Conservation (phyloP, 129 eudicot genomes). For the carrot (Daucus carota) region DNA sequence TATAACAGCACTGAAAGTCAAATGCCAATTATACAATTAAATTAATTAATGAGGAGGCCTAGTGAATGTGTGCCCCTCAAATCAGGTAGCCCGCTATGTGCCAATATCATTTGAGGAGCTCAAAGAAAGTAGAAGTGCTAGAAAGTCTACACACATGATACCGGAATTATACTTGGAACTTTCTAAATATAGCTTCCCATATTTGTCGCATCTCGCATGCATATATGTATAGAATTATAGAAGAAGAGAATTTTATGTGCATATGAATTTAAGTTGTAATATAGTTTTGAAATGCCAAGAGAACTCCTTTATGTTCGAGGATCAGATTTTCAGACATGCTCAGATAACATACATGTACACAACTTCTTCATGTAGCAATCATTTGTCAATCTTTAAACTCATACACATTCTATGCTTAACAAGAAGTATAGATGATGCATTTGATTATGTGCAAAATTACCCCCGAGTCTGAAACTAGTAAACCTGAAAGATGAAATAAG, state of each 20-base stretch:
- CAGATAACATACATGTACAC: neutral
- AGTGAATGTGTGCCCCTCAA: neutral
- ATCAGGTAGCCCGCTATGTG: neutral
- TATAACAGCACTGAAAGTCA: neutral
- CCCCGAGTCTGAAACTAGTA: neutral
- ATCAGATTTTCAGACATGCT: neutral
- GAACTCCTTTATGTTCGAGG: neutral
- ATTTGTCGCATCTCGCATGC: neutral
- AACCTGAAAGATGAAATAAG: neutral
- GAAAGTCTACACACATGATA: neutral
- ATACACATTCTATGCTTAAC: neutral
- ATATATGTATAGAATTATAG: neutral
- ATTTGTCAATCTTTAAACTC: neutral
- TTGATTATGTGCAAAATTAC: neutral
- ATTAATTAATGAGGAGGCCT: neutral
- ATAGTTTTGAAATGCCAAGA: neutral
- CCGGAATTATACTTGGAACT: neutral
- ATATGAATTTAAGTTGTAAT: neutral
- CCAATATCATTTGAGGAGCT: neutral
- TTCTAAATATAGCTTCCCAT: neutral
- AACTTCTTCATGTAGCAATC: neutral
- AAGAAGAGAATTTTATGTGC: neutral
- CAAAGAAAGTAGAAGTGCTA: neutral
- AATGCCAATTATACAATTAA: neutral
- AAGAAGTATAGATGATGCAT: neutral